Evolutionary conservation across 371 early-diverging fungal genomes (phyloP).

Genomic region (Nematocida ironsii): DNA sequence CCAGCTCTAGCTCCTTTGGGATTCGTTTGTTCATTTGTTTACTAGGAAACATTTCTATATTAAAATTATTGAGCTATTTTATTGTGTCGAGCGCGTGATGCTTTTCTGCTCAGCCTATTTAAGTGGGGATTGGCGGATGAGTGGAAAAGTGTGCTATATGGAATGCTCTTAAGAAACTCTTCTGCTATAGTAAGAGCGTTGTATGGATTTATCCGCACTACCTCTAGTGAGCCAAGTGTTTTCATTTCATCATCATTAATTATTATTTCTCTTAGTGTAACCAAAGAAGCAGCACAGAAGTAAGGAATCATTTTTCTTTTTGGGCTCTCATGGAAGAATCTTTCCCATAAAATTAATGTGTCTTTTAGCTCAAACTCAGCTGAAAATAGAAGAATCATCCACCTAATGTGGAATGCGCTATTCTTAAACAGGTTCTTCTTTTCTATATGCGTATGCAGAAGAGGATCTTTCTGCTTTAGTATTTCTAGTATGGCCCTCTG

Average conservation of each 20-base stretch:
- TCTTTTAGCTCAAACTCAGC: constrained; percentile 63
- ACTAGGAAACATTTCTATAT: not conserved
- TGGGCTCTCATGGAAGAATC: constrained; percentile 64
- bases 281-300: constrained; percentile 61
- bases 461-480: constrained; percentile 56
- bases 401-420: constrained; percentile 63
- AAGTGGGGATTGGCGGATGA: not conserved
- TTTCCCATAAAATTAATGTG: constrained; percentile 69
- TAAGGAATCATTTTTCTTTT: constrained; percentile 67
- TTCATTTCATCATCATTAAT: constrained; percentile 54
- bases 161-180: not conserved
- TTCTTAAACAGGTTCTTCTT: constrained; percentile 54
- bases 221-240: constrained; percentile 12
- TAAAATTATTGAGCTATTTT: not conserved
- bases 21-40: constrained; percentile 25
- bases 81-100: not conserved
- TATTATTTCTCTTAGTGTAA: constrained; percentile 59
- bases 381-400: constrained; percentile 68
- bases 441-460: constrained; percentile 54
- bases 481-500: constrained; percentile 59
- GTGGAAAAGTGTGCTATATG: not conserved
- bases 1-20: constrained; percentile 15
- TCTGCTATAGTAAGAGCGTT: not conserved
- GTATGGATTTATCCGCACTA: not conserved
- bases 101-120: not conserved